A percentile compares a stretch with the other conserved stretches of the same genome.
Conservation (phyloP, 805 yeast species). For the Maudiozyma saulgeensis region DNA sequence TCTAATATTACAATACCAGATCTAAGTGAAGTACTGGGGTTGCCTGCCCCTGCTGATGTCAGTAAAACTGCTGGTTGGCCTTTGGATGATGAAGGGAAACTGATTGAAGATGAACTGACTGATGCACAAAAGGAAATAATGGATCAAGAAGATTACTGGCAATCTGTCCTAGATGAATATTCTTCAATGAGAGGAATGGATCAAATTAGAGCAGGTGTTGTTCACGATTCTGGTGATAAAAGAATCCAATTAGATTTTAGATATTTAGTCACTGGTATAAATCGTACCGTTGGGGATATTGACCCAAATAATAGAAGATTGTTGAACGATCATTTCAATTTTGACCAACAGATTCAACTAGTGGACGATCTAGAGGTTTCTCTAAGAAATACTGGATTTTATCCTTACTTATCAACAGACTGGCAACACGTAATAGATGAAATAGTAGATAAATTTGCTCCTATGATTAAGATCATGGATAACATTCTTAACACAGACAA, state of each 20-base stretch:
- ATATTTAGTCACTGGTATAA: slow-evolving; percentile 43
- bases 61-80: slow-evolving; percentile 26
- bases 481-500: slow-evolving; percentile 24
- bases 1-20: slow-evolving; percentile 35
- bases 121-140: slow-evolving; percentile 14
- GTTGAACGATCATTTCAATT: slow-evolving; percentile 30
- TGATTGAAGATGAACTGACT: slow-evolving; percentile 15
- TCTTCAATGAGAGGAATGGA: slow-evolving; percentile 35
- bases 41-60: slow-evolving; percentile 29
- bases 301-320: slow-evolving; percentile 39
- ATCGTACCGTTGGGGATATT: slow-evolving; percentile 39
- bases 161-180: slow-evolving; percentile 11
- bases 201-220: slow-evolving; percentile 36
- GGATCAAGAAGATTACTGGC: slow-evolving; percentile 21
- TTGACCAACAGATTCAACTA: slow-evolving; percentile 29
- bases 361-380: slow-evolving; percentile 28
- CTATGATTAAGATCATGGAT: slow-evolving; percentile 36
- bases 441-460: slow-evolving; percentile 45
- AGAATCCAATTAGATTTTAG: slow-evolving; percentile 44
- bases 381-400: slow-evolving; percentile 24
- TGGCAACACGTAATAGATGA: slow-evolving; percentile 47
- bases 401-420: slow-evolving; percentile 37
- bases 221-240: slow-evolving; percentile 40
- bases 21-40: slow-evolving; percentile 30
- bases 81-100: slow-evolving; percentile 14